phyloP scores from a whole-genome alignment of 768 basidiomycete genomes.

The Rhizopogon vesiculosus region DNA sequence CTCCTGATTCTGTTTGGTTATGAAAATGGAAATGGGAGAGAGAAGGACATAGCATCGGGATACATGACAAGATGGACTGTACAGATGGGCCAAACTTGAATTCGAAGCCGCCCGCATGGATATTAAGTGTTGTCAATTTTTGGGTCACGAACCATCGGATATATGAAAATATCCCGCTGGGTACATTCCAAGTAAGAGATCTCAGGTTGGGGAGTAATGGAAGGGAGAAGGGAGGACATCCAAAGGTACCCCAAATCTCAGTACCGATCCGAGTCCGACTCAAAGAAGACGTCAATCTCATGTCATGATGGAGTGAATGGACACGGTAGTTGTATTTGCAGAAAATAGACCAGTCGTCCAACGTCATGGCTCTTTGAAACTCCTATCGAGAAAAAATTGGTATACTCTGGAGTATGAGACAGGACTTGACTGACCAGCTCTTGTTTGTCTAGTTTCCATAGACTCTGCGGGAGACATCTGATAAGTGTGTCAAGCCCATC shows the following conservation, averaged over 20 bases:
- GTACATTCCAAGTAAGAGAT: no score
- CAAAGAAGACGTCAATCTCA: neutral
- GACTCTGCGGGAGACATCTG: constrained; percentile 20
- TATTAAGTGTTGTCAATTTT: neutral
- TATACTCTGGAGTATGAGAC: no score
- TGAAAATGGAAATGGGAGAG: no score
- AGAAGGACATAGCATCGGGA: no score
- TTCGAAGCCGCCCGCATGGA: neutral
- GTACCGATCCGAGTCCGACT: neutral
- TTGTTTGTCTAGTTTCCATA: constrained; percentile 17
- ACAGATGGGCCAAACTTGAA: no score
- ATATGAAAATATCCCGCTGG: neutral
- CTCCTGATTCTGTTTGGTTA: no score
- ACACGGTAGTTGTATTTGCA: constrained; percentile 20
- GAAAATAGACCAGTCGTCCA: constrained; percentile 22
- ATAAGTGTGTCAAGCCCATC: constrained; percentile 15
- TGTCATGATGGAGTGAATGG: constrained; percentile 4
- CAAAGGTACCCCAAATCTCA: no score
- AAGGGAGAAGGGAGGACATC: no score
- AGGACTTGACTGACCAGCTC: no score
- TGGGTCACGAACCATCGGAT: neutral
- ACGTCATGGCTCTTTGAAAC: constrained; percentile 20
- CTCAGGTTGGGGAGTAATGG: no score
- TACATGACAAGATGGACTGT: no score
- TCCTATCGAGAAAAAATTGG: constrained; percentile 3